These are phyloP conservation scores for Chenopodium album DNA, from an alignment of 148 eudicot genomes.

Conservation along the genomic window DNA sequence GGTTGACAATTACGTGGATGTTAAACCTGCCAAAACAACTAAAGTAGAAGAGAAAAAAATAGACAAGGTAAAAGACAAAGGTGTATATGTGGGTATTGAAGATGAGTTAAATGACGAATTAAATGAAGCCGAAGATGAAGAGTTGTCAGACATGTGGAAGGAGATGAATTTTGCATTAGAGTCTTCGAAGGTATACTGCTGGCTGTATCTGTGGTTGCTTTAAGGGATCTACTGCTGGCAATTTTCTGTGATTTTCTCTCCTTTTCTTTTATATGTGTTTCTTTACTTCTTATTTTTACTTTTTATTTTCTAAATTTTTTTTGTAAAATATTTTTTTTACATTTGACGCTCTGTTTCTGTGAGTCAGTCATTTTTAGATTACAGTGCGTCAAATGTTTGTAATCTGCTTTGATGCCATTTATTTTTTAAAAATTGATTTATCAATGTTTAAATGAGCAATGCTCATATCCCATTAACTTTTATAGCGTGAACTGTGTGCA, in stretches of 20 bases:
- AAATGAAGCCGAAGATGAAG: constrained; percentile 42
- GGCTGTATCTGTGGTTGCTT: background rate
- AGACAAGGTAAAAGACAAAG: constrained; percentile 49
- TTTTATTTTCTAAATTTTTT: background rate
- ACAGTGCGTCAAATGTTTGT: no score
- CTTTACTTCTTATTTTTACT: background rate
- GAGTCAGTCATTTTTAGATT: no score
- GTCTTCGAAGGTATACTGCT: constrained; percentile 60
- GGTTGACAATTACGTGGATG: constrained; percentile 32
- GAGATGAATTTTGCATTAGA: constrained; percentile 79
- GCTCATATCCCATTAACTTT: background rate
- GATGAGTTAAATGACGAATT: constrained; percentile 40
- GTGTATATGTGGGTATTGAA: constrained; percentile 57
- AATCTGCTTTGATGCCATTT: no score
- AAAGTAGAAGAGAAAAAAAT: constrained; percentile 26
- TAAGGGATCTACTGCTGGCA: background rate
- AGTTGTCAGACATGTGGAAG: constrained; percentile 76
- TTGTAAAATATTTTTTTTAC: background rate
- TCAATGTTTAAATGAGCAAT: background rate
- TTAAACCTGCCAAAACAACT: constrained; percentile 11
- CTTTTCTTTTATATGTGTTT: background rate
- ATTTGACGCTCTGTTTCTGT: no score
- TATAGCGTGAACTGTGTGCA: background rate
- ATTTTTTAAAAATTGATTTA: no score
- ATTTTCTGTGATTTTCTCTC: background rate